These are phyloP conservation scores for Trametes gibbosa DNA, from an alignment of 768 basidiomycete species.

Conservation along the genomic window DNA sequence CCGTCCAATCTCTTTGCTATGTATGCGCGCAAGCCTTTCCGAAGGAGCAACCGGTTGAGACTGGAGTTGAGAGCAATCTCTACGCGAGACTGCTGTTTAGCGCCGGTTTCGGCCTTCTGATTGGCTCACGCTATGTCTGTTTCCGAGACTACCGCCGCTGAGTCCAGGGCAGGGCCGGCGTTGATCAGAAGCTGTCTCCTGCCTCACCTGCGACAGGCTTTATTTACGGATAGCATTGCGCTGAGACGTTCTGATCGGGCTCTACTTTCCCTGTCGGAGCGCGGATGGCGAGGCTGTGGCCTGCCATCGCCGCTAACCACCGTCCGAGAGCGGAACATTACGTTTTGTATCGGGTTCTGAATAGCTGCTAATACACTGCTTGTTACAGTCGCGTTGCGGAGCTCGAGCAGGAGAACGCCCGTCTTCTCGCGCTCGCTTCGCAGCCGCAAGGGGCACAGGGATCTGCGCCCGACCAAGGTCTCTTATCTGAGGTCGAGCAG, in stretches of 20 bases:
- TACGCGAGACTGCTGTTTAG: neutral
- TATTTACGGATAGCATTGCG: neutral
- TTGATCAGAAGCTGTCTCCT: constrained; percentile 1
- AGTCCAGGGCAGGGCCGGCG: neutral
- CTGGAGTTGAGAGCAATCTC: too few relatives aligned
- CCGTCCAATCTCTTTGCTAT: neutral
- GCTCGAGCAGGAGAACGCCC: constrained; percentile 80
- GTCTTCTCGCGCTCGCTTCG: constrained; percentile 60
- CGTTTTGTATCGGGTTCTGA: neutral
- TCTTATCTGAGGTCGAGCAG: constrained; percentile 61
- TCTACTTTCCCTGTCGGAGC: neutral
- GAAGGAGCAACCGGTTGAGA: neutral
- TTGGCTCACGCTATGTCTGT: constrained; percentile 2
- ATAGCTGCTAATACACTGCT: neutral
- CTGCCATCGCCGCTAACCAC: neutral
- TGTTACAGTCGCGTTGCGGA: constrained; percentile 71
- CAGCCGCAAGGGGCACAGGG: constrained; percentile 24
- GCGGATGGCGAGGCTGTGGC: constrained; percentile 7
- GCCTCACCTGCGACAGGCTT: neutral
- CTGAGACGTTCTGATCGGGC: neutral
- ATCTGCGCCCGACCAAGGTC: constrained; percentile 32
- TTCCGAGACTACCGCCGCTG: neutral
- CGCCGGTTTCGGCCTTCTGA: neutral
- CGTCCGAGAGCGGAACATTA: neutral
- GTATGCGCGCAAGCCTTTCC: neutral